A percentile compares a stretch with the other conserved stretches of the same genome.
phyloP scores from a whole-genome alignment of 2,329 filamentous ascomycete genomes.

The Exophiala spinifera region DNA sequence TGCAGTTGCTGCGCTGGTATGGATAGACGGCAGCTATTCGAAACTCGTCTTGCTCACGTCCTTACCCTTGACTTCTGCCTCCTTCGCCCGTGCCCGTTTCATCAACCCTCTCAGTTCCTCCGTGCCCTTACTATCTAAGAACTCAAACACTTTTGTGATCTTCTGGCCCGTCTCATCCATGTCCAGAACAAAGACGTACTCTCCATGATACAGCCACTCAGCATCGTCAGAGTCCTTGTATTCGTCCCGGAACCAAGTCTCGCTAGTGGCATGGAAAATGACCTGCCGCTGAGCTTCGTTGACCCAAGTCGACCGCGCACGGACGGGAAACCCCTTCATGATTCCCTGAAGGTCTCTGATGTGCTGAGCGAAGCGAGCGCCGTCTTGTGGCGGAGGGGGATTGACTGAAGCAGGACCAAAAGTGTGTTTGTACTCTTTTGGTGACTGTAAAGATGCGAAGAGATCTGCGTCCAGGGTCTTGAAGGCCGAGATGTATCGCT shows the following conservation, averaged over 20 bases:
- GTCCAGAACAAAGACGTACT: constrained; percentile 36
- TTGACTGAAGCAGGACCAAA: constrained; percentile 10
- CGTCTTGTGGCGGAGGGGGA: constrained; percentile 3
- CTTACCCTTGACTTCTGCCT: constrained; percentile 36
- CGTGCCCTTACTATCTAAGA: constrained; percentile 34
- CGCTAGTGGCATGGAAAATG: constrained; percentile 32
- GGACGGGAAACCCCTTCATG: constrained; percentile 20
- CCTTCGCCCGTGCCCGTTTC: constrained; percentile 30
- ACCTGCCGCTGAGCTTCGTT: constrained; percentile 25
- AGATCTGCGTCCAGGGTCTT: not conserved
- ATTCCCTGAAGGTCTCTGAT: constrained; percentile 7
- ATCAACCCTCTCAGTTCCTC: constrained; percentile 5
- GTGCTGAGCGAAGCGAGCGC: constrained; percentile 16
- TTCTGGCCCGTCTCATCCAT: constrained; percentile 32
- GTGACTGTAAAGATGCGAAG: not conserved
- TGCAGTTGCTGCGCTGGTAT: too few relatives aligned
- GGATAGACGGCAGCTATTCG: too few relatives aligned
- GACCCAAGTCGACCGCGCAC: constrained; percentile 19
- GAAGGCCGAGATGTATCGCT: not conserved
- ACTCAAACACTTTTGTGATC: constrained; percentile 33
- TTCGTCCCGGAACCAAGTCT: constrained; percentile 30
- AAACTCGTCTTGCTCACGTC: not conserved
- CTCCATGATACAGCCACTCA: constrained; percentile 33
- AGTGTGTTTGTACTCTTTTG: not conserved
- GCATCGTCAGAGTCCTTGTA: constrained; percentile 26